Conservation (phyloP, 23 red algal genomes). For the Gracilariopsis chorda region DNA sequence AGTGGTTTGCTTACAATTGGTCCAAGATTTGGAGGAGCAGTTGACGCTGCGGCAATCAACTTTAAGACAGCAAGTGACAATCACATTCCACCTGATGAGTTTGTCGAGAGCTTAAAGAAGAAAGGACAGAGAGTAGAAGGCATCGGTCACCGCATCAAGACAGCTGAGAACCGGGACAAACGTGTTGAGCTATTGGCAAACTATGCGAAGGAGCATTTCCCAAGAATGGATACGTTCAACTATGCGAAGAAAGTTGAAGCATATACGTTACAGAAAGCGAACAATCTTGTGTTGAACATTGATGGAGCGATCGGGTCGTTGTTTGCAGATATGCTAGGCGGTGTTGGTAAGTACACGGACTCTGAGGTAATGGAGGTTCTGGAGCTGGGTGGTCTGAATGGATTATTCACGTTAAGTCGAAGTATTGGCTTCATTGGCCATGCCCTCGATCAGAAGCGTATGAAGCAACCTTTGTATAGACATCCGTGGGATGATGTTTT, state of each 20-base stretch:
- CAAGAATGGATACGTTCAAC: conserved; percentile 70
- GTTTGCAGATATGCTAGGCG: conserved; percentile 86
- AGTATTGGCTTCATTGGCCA: conserved; percentile 98
- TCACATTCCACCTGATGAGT: conserved; percentile 77
- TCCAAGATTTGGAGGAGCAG: conserved; percentile 96
- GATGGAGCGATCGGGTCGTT: conserved; percentile 96
- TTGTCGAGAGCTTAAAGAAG: conserved; percentile 93
- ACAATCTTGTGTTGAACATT: conserved; percentile 97
- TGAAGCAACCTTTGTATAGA: conserved; percentile 98
- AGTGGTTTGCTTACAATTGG: conserved; percentile 98
- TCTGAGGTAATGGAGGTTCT: conserved; percentile 85
- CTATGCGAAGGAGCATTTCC: conserved; percentile 90
- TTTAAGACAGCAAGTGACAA: conserved; percentile 87
- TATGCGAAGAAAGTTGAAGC: conserved; percentile 91
- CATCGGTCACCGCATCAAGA: conserved; percentile 99
- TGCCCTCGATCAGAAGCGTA: conserved; percentile 93
- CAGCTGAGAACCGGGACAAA: conserved; percentile 93
- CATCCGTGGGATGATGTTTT: conserved; percentile 99
- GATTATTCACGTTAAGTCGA: conserved; percentile 84
- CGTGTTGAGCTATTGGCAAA: conserved; percentile 89
- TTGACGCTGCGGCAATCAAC: conserved; percentile 94
- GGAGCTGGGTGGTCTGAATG: conserved; percentile 95
- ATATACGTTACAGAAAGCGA: conserved; percentile 96
- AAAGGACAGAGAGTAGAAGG: conserved; percentile 94
- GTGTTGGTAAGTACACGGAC: conserved; percentile 42